Evolutionary conservation across 768 basidiomycete species (phyloP).

Genomic region (Porpolomopsis calyptriformis): DNA sequence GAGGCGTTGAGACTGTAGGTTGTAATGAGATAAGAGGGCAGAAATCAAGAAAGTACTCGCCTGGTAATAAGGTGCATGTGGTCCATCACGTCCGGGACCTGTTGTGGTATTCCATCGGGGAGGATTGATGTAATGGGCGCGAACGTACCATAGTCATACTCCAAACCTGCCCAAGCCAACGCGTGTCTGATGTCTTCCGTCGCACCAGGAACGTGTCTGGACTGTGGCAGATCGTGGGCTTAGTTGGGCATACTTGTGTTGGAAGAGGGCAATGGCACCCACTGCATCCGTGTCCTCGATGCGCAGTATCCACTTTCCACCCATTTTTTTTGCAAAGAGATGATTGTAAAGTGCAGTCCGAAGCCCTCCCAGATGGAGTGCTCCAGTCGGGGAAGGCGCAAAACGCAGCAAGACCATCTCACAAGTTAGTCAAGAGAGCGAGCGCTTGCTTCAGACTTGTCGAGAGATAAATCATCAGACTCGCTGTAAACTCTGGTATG

Average conservation of each 20-base stretch:
- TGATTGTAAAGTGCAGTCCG: slow-evolving; percentile 92
- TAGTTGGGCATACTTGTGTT: not conserved
- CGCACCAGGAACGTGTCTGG: slow-evolving; percentile 70
- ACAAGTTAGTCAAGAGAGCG: no score
- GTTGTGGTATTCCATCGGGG: not conserved
- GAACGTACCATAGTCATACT: slow-evolving; percentile 84
- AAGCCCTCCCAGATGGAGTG: slow-evolving; percentile 88
- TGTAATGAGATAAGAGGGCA: slow-evolving; percentile 4
- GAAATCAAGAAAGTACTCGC: slow-evolving; percentile 28
- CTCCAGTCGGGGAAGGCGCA: slow-evolving; percentile 94
- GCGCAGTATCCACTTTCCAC: slow-evolving; percentile 84
- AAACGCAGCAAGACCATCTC: slow-evolving; percentile 69
- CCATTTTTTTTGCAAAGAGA: slow-evolving; percentile 67
- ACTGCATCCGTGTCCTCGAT: slow-evolving; percentile 96
- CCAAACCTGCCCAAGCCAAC: slow-evolving; percentile 82
- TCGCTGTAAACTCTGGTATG: no score
- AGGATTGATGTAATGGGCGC: no score
- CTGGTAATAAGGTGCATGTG: slow-evolving; percentile 81
- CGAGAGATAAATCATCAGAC: no score
- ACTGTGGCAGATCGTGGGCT: slow-evolving; percentile 31
- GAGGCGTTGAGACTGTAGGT: slow-evolving; percentile 71
- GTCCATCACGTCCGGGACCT: slow-evolving; percentile 74
- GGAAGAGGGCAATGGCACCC: slow-evolving; percentile 15
- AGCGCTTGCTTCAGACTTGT: no score
- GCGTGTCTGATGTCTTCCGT: slow-evolving; percentile 70